These are phyloP conservation scores for Penicillium expansum DNA, from an alignment of 2,329 filamentous ascomycete species.

Conservation along the genomic window DNA sequence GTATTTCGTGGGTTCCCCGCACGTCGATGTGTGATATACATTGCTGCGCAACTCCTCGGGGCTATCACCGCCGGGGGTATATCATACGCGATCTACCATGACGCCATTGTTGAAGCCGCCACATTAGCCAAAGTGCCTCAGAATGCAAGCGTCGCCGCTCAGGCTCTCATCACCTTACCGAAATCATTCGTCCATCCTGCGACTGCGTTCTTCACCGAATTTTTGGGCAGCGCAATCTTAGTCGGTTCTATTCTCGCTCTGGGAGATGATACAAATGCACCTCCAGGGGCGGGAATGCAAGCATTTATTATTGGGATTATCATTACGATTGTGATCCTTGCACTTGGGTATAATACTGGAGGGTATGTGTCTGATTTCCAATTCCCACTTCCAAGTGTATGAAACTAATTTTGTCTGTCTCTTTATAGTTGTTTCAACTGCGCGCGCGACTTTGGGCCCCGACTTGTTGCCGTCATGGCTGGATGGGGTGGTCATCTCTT, in stretches of 20 bases:
- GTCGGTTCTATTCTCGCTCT: slow-evolving; percentile 36
- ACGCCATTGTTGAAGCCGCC: slow-evolving; percentile 30
- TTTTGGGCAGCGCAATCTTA: slow-evolving; percentile 34
- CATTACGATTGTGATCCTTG: slow-evolving; percentile 16
- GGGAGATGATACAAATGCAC: slow-evolving; percentile 45
- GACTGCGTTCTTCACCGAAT: slow-evolving; percentile 41
- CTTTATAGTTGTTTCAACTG: slow-evolving; percentile 33
- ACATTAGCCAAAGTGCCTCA: slow-evolving; percentile 17
- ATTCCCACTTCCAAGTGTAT: not conserved
- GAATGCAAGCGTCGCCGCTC: slow-evolving; percentile 14
- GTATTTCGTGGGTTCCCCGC: slow-evolving; percentile 38
- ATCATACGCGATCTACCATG: slow-evolving; percentile 37
- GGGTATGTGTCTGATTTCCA: slow-evolving; percentile 17
- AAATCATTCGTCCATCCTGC: slow-evolving; percentile 24
- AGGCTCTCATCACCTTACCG: slow-evolving; percentile 31
- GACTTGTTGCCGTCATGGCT: slow-evolving; percentile 32
- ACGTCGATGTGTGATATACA: slow-evolving; percentile 26
- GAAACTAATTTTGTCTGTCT: not conserved
- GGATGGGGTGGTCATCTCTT: slow-evolving; percentile 33
- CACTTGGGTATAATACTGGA: slow-evolving; percentile 38
- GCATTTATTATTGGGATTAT: slow-evolving; percentile 28
- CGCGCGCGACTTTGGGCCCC: slow-evolving; percentile 36
- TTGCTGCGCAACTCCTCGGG: slow-evolving; percentile 37
- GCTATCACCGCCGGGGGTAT: slow-evolving; percentile 35
- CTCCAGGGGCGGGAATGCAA: slow-evolving; percentile 45